Evolutionary conservation across 2,329 filamentous ascomycete genomes (phyloP).

Genomic region (Xylaria hypoxylon): DNA sequence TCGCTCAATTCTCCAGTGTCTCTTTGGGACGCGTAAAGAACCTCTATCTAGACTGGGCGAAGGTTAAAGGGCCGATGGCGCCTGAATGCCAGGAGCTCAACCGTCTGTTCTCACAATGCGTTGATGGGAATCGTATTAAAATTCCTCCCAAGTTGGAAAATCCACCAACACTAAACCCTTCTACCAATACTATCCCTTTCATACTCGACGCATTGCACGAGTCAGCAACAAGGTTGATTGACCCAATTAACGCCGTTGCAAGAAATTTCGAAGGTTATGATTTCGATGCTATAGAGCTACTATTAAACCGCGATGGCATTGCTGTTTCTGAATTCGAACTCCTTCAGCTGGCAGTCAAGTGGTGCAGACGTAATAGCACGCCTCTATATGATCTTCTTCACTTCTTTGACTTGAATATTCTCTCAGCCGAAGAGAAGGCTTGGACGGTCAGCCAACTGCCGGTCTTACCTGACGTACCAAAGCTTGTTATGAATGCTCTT

Average conservation of each 20-base stretch:
- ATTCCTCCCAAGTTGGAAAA: constrained; percentile 22
- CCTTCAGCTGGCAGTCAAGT: constrained; percentile 21
- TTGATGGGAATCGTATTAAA: constrained; percentile 28
- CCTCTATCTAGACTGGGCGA: constrained; percentile 27
- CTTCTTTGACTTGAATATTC: constrained; percentile 28
- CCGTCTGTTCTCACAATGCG: constrained; percentile 26
- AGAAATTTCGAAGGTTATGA: constrained; percentile 16
- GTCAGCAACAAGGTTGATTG: constrained; percentile 4
- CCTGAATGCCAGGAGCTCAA: constrained; percentile 30
- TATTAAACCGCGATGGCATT: constrained; percentile 25
- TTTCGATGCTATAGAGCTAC: constrained; percentile 23
- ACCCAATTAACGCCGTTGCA: not conserved
- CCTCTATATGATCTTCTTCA: constrained; percentile 22
- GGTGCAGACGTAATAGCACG: constrained; percentile 20
- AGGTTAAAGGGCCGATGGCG: constrained; percentile 26
- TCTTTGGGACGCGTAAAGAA: constrained; percentile 29
- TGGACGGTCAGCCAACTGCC: constrained; percentile 26
- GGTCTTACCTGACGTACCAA: constrained; percentile 10
- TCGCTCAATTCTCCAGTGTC: constrained; percentile 15
- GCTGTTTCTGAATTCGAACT: constrained; percentile 28
- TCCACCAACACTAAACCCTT: not conserved
- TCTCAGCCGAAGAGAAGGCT: constrained; percentile 21
- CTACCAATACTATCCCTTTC: constrained; percentile 3
- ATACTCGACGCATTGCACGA: constrained; percentile 26
- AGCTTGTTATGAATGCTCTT: constrained; percentile 22